Evolutionary conservation across 176 grass and related monocot species (phyloP).

Genomic region (Miscanthus lutarioriparius): DNA sequence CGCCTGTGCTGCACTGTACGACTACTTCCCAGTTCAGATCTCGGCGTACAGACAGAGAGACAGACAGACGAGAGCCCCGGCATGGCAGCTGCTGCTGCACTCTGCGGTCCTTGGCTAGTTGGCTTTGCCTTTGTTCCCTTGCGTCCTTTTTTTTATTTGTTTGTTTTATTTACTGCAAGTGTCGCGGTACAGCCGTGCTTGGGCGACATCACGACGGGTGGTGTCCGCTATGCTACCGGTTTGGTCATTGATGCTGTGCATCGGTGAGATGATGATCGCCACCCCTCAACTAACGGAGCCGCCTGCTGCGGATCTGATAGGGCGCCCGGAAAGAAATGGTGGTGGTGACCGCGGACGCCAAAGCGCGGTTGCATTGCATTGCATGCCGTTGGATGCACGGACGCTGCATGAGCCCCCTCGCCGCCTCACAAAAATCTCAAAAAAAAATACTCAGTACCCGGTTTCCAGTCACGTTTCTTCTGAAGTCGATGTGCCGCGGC

Average conservation of each 20-base stretch:
- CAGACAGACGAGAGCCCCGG: background rate
- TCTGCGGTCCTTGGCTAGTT: background rate
- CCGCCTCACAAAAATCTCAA: background rate
- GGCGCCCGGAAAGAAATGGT: conserved; percentile 3
- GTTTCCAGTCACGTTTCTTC: background rate
- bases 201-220: conserved; percentile 7
- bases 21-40: conserved; percentile 25
- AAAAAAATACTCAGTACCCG: background rate
- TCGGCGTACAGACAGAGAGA: background rate
- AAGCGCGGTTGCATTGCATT: too few relatives aligned
- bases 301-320: background rate
- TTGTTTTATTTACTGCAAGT: background rate
- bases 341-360: background rate
- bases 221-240: background rate
- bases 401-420: background rate
- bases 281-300: conserved; percentile 42
- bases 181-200: background rate
- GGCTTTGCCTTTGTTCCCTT: background rate
- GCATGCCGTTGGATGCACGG: conserved; percentile 22
- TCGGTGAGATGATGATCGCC: conserved; percentile 52
- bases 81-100: background rate
- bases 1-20: conserved; percentile 8
- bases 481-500: background rate
- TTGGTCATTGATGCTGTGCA: background rate
- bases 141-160: background rate